Evolutionary conservation across 1,139 yeast species (phyloP).

Genomic region (Yamadazyma trypodendri): DNA sequence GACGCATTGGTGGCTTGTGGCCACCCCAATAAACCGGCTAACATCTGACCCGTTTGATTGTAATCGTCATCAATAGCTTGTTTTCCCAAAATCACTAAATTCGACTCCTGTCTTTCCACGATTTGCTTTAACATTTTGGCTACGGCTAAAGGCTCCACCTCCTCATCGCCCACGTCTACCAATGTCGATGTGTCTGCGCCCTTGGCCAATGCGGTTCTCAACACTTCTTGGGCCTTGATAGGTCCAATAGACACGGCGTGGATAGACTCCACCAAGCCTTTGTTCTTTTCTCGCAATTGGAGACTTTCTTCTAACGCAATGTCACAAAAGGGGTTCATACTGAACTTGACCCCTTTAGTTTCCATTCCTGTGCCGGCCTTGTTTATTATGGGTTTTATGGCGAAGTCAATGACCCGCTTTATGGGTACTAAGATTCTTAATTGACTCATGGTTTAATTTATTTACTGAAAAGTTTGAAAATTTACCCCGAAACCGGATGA

Average conservation of each 20-base stretch:
- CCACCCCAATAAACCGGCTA: constrained; percentile 93
- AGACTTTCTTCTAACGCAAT: constrained; percentile 94
- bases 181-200: constrained; percentile 88
- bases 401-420: constrained; percentile 91
- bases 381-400: constrained; percentile 90
- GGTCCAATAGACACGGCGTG: constrained; percentile 96
- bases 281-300: constrained; percentile 66
- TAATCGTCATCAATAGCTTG: constrained; percentile 96
- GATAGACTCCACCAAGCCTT: constrained; percentile 72
- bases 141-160: constrained; percentile 84
- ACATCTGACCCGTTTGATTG: constrained; percentile 96
- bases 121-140: constrained; percentile 80
- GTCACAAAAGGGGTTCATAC: constrained; percentile 96
- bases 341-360: constrained; percentile 86
- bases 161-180: constrained; percentile 71
- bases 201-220: constrained; percentile 89
- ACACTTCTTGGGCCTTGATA: constrained; percentile 78
- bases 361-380: constrained; percentile 84
- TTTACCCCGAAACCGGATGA: constrained; percentile 11
- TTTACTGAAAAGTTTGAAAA: constrained; percentile 3
- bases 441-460: constrained; percentile 38
- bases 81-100: constrained; percentile 85
- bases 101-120: constrained; percentile 68
- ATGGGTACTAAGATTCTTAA: constrained; percentile 88
- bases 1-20: constrained; percentile 98